phyloP scores from a whole-genome alignment of 140 eudicot species.

The Oenanthe javanica region DNA sequence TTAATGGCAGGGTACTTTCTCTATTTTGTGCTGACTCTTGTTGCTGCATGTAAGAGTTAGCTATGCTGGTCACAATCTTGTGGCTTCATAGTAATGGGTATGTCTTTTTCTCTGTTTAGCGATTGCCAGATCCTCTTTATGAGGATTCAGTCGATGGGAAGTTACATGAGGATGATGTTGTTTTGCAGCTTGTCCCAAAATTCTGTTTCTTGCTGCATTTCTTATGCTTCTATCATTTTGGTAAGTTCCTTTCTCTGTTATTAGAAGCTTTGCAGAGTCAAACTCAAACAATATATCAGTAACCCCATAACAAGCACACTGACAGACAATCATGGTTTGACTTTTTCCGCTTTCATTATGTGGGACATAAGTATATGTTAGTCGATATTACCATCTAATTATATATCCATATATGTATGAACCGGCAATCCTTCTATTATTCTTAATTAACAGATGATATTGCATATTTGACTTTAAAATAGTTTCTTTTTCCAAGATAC shows the following conservation, averaged over 20 bases:
- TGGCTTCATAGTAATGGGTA: slow-evolving; percentile 91
- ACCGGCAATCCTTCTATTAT: neutral
- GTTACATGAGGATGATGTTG: slow-evolving; percentile 13
- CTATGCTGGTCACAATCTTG: slow-evolving; percentile 85
- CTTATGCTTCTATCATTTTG: slow-evolving; percentile 92
- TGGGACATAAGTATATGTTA: neutral
- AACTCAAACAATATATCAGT: slow-evolving; percentile 10
- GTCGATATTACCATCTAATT: neutral
- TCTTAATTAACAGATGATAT: neutral
- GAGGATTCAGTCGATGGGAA: neutral
- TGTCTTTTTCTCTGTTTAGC: slow-evolving; percentile 16
- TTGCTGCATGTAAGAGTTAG: slow-evolving; percentile 94
- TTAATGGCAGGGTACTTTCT: slow-evolving; percentile 56
- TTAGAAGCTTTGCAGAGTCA: slow-evolving; percentile 1
- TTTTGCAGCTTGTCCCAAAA: slow-evolving; percentile 88
- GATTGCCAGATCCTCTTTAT: neutral
- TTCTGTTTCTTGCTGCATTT: slow-evolving; percentile 85
- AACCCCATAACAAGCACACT: neutral
- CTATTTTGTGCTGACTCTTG: slow-evolving; percentile 62
- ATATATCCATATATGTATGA: neutral
- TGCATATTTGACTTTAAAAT: neutral
- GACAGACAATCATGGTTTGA: neutral
- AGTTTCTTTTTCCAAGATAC: neutral
- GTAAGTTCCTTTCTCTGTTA: slow-evolving; percentile 37
- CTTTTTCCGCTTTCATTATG: neutral